These are phyloP conservation scores for Gautieria morchelliformis DNA, from an alignment of 768 basidiomycete genomes.

Conservation along the genomic window DNA sequence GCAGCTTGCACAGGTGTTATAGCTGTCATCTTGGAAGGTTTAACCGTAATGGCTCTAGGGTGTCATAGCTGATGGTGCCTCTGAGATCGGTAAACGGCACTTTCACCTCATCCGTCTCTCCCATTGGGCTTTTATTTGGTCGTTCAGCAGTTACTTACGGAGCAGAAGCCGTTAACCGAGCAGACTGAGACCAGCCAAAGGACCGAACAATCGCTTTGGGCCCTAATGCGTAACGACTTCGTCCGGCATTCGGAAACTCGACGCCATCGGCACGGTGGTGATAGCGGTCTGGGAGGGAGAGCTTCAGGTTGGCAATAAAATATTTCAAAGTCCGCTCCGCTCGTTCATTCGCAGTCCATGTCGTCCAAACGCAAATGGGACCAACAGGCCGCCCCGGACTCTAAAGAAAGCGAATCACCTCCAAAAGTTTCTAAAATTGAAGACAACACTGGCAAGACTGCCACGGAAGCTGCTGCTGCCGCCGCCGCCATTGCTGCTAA, in stretches of 20 bases:
- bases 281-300: too few relatives aligned
- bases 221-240: too few relatives aligned
- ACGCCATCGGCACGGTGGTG: too few relatives aligned
- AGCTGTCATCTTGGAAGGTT: conserved; percentile 54
- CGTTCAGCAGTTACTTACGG: background rate
- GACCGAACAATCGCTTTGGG: background rate
- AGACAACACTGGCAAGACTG: conserved; percentile 40
- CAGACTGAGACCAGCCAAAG: background rate
- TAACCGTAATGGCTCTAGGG: conserved; percentile 47
- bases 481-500: conserved; percentile 89
- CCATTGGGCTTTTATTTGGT: background rate
- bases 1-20: conserved; percentile 81
- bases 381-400: conserved; percentile 41
- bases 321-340: too few relatives aligned
- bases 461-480: conserved; percentile 63
- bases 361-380: conserved; percentile 82
- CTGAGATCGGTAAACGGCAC: conserved; percentile 24
- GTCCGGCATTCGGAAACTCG: too few relatives aligned
- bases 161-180: background rate
- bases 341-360: conserved; percentile 25
- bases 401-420: conserved; percentile 33
- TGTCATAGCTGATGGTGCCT: conserved; percentile 23
- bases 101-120: background rate
- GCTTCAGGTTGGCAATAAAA: too few relatives aligned
- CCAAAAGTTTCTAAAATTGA: conserved; percentile 37